phyloP scores from a whole-genome alignment of 2,329 filamentous ascomycete genomes.

The Aspergillus fischeri region DNA sequence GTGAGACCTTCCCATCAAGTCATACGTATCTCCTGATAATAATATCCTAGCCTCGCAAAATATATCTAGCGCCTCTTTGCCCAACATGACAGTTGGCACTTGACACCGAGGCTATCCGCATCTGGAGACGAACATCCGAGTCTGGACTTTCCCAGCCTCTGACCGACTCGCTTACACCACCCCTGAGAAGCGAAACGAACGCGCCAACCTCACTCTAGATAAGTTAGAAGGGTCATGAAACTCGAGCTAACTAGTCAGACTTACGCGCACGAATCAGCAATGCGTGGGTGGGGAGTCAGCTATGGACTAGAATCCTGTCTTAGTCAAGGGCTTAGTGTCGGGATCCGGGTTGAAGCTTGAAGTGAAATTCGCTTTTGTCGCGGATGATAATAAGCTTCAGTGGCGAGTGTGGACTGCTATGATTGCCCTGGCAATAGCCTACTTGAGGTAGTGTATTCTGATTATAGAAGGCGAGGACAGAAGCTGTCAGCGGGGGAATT shows the following conservation, averaged over 20 bases:
- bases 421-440: neutral
- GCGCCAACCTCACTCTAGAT: neutral
- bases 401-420: neutral
- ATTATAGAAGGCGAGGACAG: neutral
- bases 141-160: neutral
- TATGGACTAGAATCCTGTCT: neutral
- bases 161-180: neutral
- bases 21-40: neutral
- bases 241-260: neutral
- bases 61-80: too few species aligned
- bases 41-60: neutral
- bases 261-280: neutral
- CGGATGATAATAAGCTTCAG: neutral
- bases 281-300: neutral
- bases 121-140: neutral
- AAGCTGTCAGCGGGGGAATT: neutral
- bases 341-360: neutral
- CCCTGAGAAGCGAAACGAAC: neutral
- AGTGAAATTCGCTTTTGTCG: neutral
- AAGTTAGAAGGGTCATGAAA: neutral
- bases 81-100: neutral
- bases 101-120: neutral
- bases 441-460: neutral
- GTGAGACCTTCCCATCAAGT: neutral
- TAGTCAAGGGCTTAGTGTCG: neutral